phyloP scores from a whole-genome alignment of 768 basidiomycete genomes.

The Boletus rufocinnamomeus region DNA sequence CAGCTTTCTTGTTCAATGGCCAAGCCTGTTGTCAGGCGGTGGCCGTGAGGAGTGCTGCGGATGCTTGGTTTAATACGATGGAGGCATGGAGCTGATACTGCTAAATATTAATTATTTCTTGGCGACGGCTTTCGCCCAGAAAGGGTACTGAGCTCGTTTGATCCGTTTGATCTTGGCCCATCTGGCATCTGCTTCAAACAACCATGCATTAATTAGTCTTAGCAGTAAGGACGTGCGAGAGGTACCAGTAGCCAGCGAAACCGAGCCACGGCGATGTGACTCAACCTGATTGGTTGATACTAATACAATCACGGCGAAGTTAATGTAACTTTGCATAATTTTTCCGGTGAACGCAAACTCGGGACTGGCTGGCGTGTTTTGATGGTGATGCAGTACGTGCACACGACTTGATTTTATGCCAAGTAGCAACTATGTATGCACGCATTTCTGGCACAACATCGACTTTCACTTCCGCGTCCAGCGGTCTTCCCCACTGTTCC shows the following conservation, averaged over 20 bases:
- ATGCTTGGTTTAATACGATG: constrained; percentile 59
- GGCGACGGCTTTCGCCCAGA: not conserved
- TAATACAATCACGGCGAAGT: too few species aligned
- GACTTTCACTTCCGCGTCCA: constrained; percentile 60
- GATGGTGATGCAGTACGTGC: not conserved
- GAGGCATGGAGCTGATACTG: not conserved
- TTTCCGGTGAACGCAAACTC: not conserved
- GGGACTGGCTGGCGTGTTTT: not conserved
- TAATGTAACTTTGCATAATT: not conserved
- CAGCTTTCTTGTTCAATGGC: constrained; percentile 94
- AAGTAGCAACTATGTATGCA: not conserved
- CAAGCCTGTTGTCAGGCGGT: constrained; percentile 47
- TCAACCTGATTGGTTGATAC: too few species aligned
- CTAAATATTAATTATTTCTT: not conserved
- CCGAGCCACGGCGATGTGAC: too few species aligned
- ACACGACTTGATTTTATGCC: not conserved
- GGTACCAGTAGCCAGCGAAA: too few species aligned
- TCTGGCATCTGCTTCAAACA: too few species aligned
- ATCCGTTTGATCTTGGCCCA: too few species aligned
- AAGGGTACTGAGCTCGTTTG: not conserved
- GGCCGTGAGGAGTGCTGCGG: constrained; percentile 55
- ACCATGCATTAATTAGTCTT: too few species aligned
- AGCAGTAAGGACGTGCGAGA: too few species aligned
- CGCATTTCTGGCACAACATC: not conserved
- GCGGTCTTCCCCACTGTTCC: constrained; percentile 70